A percentile compares a stretch with the other conserved stretches of the same genome.
Evolutionary conservation across 768 basidiomycete genomes (phyloP).

Genomic region (Termitomyces sp.): DNA sequence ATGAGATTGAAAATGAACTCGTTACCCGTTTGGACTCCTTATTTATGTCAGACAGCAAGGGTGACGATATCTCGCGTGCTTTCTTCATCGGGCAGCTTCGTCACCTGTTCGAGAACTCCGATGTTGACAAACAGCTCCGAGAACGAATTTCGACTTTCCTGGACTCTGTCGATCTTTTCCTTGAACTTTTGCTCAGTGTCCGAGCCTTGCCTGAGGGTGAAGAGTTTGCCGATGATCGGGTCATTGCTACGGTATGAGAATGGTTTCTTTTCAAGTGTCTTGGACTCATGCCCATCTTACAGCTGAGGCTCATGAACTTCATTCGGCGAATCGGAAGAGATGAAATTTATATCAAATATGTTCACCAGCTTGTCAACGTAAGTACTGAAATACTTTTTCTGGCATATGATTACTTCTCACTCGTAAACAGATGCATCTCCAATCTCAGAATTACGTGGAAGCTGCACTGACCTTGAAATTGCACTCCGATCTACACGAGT

Average conservation of each 20-base stretch:
- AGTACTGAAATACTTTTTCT: constrained; percentile 21
- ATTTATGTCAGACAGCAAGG: constrained; percentile 91
- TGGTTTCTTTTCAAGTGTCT: not conserved
- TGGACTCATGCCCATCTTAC: constrained; percentile 8
- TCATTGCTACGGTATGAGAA: constrained; percentile 77
- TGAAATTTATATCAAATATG: constrained; percentile 95
- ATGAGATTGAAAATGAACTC: constrained; percentile 87
- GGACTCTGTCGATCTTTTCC: constrained; percentile 88
- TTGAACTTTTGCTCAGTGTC: constrained; percentile 84
- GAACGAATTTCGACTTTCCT: constrained; percentile 79
- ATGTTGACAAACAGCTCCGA: constrained; percentile 76
- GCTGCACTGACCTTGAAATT: constrained; percentile 91
- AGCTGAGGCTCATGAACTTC: constrained; percentile 92
- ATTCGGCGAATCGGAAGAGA: constrained; percentile 88
- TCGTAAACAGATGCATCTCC: constrained; percentile 69
- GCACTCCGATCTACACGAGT: constrained; percentile 90
- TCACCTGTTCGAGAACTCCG: constrained; percentile 80
- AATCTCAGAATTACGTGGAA: constrained; percentile 88
- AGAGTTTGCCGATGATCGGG: constrained; percentile 92
- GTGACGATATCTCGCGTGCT: constrained; percentile 85
- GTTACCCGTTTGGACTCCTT: constrained; percentile 87
- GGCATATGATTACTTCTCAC: constrained; percentile 3
- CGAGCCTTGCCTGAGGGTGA: constrained; percentile 89
- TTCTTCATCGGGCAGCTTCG: constrained; percentile 92
- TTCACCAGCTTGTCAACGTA: constrained; percentile 91